Conservation (phyloP, 306 rosid species). For the Fagus sylvatica region DNA sequence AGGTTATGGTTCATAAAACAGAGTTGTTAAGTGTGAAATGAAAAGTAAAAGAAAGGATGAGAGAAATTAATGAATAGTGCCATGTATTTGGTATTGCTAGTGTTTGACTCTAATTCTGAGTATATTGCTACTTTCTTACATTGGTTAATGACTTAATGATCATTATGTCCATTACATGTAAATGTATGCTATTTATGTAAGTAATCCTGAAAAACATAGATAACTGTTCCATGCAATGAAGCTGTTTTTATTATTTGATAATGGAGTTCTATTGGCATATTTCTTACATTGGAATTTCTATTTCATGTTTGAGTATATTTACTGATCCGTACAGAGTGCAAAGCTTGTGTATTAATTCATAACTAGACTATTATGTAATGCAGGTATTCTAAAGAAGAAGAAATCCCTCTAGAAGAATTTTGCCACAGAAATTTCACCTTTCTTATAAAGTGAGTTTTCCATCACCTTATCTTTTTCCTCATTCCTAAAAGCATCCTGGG, state of each 20-base stretch:
- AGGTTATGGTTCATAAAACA: too few relatives aligned
- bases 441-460: slow-evolving; percentile 71
- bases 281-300: background rate
- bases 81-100: background rate
- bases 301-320: slow-evolving; percentile 4
- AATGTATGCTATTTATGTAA: slow-evolving; percentile 13
- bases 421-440: slow-evolving; percentile 67
- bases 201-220: background rate
- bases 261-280: background rate
- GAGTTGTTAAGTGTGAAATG: too few relatives aligned
- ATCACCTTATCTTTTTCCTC: slow-evolving; percentile 3
- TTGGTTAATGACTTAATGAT: background rate
- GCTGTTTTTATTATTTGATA: background rate
- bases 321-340: background rate
- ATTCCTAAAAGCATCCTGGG: background rate
- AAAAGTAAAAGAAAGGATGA: background rate
- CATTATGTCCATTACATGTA: background rate
- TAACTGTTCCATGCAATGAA: background rate
- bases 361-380: slow-evolving; percentile 11
- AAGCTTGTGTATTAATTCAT: background rate
- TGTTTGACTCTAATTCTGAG: background rate
- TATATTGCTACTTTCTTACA: background rate
- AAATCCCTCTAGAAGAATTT: slow-evolving; percentile 49
- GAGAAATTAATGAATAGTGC: too few relatives aligned
- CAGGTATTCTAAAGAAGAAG: slow-evolving; percentile 97